Base-by-base conservation (phyloP, 75 land plant genomes). In the Pinus albicaulis region DNA sequence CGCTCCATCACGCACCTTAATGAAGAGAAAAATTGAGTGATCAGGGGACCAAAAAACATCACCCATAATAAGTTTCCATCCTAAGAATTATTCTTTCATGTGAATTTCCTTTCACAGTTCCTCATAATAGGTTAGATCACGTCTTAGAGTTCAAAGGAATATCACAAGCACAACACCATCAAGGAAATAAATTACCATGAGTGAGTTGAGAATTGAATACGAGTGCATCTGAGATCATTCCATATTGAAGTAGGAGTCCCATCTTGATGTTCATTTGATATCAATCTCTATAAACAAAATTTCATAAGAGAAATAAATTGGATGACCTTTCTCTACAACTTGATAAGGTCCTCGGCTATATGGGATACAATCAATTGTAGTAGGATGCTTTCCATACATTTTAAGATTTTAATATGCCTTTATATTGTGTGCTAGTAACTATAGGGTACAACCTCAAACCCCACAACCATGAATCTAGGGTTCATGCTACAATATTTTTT, bases 61-160 rank as follows among this genome's bases (percentile, higher is more conserved):
- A 5, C 89, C 89, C 2, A 89, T 89, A 15, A 88, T 88, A 58
- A 88, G 76, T 78, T 88, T 88, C 90, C 90, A 88, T 44, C 90
- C 90, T 22, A 89, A 88, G 11, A 88, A 80, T 74, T 88, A 89
- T 70, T 88, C 90, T 24, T 80, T 86, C 90, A 88, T 88, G 60
- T 88, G 91, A 13, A 84, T 83, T 75, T 86, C 91, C 84, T 86
- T 87, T 74, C 86, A 86, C 38, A 89, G 82, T 74, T 88, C 89
- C 55, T 88, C 89, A 74, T 88, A 88, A 15, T 65, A 84, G 25
- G 89, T 88, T 26, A 88, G 78, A 65, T 88, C 88, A 48, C 89
- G 34, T 52, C 88, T 79, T 13, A 88, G 84, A 5, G 88, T 88
- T 8, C 88, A 73, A 48, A 88, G 73, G 75, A 85, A 85, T 57